phyloP scores from a whole-genome alignment of 192 early-diverging fungal species.

The Coemansia asiatica region DNA sequence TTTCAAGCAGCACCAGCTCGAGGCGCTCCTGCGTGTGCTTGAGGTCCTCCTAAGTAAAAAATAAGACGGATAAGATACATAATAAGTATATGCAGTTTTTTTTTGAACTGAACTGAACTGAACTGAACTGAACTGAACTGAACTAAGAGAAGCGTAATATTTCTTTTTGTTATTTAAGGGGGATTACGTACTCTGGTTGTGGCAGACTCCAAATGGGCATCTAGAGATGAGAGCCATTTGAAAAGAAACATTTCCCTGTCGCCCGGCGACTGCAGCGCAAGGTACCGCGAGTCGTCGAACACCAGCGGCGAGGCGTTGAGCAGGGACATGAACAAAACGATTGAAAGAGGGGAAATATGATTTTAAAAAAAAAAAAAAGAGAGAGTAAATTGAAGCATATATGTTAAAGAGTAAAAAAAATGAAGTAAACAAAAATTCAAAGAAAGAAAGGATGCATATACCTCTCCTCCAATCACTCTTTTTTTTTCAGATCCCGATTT shows the following conservation, averaged over 20 bases:
- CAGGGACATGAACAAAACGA: not conserved
- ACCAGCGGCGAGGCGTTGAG: slow-evolving; percentile 24
- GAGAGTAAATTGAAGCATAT: not conserved
- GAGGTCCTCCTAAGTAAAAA: not conserved
- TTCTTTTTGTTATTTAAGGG: not conserved
- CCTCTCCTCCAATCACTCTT: no score
- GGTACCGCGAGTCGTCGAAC: slow-evolving; percentile 57
- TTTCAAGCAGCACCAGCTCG: slow-evolving; percentile 66
- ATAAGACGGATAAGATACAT: not conserved
- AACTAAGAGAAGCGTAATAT: no score
- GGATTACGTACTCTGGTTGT: not conserved
- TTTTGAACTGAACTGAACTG: no score
- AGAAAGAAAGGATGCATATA: not conserved
- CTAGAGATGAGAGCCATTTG: slow-evolving; percentile 85
- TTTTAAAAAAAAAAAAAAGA: slow-evolving; percentile 7
- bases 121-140: no score
- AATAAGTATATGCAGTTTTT: no score
- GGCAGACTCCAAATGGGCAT: slow-evolving; percentile 65
- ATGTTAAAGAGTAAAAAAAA: not conserved
- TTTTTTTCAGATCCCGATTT: no score
- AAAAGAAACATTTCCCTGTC: slow-evolving; percentile 84
- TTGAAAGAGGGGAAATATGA: not conserved
- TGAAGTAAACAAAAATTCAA: not conserved
- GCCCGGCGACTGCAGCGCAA: slow-evolving; percentile 42
- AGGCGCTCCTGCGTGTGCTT: slow-evolving; percentile 61